These are phyloP conservation scores for Neofusicoccum ribis DNA, from an alignment of 2,329 filamentous ascomycete genomes.

Conservation along the genomic window DNA sequence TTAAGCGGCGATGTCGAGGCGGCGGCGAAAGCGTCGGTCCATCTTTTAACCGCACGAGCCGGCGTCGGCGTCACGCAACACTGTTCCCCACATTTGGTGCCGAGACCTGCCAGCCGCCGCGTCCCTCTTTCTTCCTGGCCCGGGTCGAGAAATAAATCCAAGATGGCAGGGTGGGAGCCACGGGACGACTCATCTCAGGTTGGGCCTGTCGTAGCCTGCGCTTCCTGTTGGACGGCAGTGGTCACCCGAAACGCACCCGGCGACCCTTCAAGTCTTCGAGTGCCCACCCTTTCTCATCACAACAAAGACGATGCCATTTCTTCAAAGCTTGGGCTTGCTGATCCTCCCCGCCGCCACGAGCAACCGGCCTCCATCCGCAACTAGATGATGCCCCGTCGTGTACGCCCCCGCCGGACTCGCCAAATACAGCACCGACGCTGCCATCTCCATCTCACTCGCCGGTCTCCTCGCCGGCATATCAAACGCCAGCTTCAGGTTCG, in stretches of 20 bases:
- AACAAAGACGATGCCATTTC: no score
- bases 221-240: no score
- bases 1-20: background rate
- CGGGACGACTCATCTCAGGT: no score
- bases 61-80: background rate
- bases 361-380: background rate
- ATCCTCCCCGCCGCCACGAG: background rate
- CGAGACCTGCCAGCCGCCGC: no score
- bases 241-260: no score
- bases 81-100: no score
- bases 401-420: background rate
- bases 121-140: background rate
- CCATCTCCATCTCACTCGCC: background rate
- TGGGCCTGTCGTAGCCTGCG: no score
- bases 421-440: background rate
- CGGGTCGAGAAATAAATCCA: background rate
- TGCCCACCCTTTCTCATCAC: background rate
- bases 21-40: background rate
- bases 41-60: conserved; percentile 4
- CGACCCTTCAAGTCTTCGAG: no score
- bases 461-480: background rate
- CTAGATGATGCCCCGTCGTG: background rate
- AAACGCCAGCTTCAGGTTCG: background rate
- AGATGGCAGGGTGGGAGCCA: background rate
- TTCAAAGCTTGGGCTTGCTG: background rate